Base-by-base conservation (phyloP, 441 rosid genomes). In the Aquilaria agallochum region DNA sequence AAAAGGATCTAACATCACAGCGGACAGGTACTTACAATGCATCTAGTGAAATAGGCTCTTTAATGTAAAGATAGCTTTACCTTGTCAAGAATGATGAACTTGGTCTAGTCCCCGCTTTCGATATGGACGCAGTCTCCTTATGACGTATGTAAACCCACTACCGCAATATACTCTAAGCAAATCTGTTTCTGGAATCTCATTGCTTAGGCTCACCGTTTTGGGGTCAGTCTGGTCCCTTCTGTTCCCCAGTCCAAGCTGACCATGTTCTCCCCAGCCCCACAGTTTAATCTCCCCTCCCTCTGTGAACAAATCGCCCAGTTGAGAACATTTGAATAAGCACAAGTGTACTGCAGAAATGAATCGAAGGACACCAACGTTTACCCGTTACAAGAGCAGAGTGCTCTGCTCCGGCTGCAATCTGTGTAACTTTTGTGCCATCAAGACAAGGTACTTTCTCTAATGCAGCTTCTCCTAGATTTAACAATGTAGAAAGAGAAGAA, bases 221-320 rank as follows among this genome's bases (percentile, higher is more conserved):
- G 97, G 96, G 14, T 55, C 63, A 31, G 65, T 80, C 66, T 80
- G 86, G 65, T 90, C 96, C 20, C 44, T 9, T 53, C 90, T 74
- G 63, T 68, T 69, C 53, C 97, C 97, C 62, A 84, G 68, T 9
- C 97, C 97, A 69, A 94, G 92, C 74, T 94, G 96, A 57, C 97
- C 96, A 53, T 88, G 98, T 72, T 94, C 98, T 12, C 97, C 98
- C 98, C 98, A 94, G 54, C 98, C 97, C 97, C 95, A 90, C 59
- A 85, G 82, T 83, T 72, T 83, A 51, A 88, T 65, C 31, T 34
- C 71, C 67, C 90, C 87, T 58, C 66, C 86, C 57, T 64, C 98
- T 90, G 84, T 69, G 63, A 59, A 64, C 27, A 64, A 9, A 56
- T 50, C 36, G 14, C 33, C 12, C 31, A 44, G 11, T 11, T 7